Conservation (phyloP, 1,139 yeast species). For the Geotrichum histeridarum region DNA sequence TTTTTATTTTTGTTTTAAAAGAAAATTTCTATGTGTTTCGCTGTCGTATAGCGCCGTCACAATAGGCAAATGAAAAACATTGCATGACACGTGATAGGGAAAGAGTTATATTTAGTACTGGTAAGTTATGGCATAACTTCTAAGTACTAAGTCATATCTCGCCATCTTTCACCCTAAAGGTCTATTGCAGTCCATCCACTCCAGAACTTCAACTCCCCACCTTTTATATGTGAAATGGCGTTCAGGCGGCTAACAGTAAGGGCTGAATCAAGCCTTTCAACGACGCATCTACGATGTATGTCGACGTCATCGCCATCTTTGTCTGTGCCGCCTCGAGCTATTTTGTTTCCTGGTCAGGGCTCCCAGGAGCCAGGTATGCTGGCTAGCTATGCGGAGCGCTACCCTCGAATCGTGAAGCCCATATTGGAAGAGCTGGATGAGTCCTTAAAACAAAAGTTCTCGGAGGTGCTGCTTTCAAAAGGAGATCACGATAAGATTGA, state of each 20-base stretch:
- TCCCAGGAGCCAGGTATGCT: conserved; percentile 39
- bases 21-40: no score
- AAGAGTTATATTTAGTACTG: not conserved
- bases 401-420: conserved; percentile 27
- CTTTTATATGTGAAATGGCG: no score
- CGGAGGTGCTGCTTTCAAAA: conserved; percentile 26
- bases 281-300: no score
- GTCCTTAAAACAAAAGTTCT: conserved; percentile 30
- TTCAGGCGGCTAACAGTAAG: not conserved
- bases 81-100: not conserved
- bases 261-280: no score
- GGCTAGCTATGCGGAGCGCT: conserved; percentile 25
- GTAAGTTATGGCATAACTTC: no score
- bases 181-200: no score
- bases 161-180: no score
- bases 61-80: not conserved
- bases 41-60: not conserved
- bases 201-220: no score
- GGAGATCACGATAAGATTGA: conserved; percentile 20
- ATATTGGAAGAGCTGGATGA: conserved; percentile 35
- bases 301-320: conserved; percentile 2
- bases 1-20: no score
- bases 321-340: conserved; percentile 11
- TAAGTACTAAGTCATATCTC: no score
- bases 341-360: conserved; percentile 41